Percentiles rank a stretch among this genome's conserved stretches.
Conservation (phyloP, 305 asterid genomes). For the Ajuga reptans region DNA sequence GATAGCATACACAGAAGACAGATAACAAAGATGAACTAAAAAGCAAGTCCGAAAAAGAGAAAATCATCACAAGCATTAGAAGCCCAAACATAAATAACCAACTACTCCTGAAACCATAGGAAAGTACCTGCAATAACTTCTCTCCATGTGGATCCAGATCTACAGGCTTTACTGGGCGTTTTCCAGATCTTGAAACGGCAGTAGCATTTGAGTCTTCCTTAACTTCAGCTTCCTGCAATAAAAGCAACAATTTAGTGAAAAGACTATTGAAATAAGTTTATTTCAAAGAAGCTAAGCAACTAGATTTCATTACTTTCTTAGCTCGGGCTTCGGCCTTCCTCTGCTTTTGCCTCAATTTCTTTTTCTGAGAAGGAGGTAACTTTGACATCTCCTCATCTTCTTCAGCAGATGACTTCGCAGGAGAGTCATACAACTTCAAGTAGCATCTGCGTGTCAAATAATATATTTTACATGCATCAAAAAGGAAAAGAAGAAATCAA, state of each 20-base stretch:
- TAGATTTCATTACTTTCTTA: constrained; percentile 53
- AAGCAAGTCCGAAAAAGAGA: background rate
- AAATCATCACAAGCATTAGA: constrained; percentile 3
- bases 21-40: background rate
- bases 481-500: constrained; percentile 6
- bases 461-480: constrained; percentile 15
- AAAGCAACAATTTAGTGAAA: constrained; percentile 18
- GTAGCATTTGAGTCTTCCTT: constrained; percentile 70
- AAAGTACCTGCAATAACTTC: constrained; percentile 69
- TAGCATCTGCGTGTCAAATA: constrained; percentile 62
- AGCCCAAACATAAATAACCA: background rate
- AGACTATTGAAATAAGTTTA: background rate
- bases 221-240: constrained; percentile 77
- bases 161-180: constrained; percentile 69
- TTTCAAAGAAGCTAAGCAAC: constrained; percentile 17
- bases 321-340: constrained; percentile 98
- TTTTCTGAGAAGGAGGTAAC: constrained; percentile 83
- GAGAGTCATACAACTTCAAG: constrained; percentile 82
- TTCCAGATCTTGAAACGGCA: constrained; percentile 64
- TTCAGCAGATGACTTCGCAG: constrained; percentile 71
- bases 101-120: background rate
- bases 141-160: constrained; percentile 95
- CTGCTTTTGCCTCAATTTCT: constrained; percentile 86
- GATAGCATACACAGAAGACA: background rate
- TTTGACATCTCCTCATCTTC: constrained; percentile 86